phyloP scores from a whole-genome alignment of 1,284 basidiomycete genomes.

The Mycocalia duriaeana region DNA sequence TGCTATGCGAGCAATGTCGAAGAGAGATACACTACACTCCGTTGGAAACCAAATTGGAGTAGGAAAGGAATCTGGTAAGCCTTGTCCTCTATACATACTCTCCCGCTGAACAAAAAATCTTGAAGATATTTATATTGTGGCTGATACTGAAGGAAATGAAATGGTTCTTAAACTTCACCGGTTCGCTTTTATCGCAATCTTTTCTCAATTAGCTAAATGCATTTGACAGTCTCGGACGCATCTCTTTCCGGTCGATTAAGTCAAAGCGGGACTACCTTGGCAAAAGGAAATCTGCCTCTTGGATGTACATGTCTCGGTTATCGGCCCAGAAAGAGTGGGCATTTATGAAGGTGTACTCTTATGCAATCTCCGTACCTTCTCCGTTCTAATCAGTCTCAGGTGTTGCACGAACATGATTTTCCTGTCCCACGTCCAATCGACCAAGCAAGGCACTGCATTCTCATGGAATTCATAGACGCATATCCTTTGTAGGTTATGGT shows the following conservation, averaged over 20 bases:
- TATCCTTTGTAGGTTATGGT: conserved; percentile 75
- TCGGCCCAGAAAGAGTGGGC: conserved; percentile 97
- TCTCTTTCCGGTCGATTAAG: conserved; percentile 97
- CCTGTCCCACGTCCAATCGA: conserved; percentile 93
- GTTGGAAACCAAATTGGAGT: conserved; percentile 98
- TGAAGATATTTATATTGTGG: conserved; percentile 90
- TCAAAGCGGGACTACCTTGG: conserved; percentile 96
- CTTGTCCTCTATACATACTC: neutral
- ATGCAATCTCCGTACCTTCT: neutral
- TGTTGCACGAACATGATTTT: conserved; percentile 90
- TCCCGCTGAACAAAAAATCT: neutral
- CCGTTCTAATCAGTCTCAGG: conserved; percentile 36
- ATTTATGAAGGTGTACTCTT: conserved; percentile 84
- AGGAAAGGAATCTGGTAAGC: conserved; percentile 89
- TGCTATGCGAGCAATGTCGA: conserved; percentile 89
- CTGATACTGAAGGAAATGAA: conserved; percentile 76
- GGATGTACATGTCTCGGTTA: conserved; percentile 99
- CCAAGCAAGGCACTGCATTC: conserved; percentile 89
- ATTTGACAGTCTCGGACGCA: conserved; percentile 86
- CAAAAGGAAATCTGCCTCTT: conserved; percentile 92
- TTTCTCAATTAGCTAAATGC: conserved; percentile 7
- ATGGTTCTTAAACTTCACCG: conserved; percentile 91
- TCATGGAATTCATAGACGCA: conserved; percentile 95
- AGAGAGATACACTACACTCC: conserved; percentile 79
- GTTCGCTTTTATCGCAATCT: conserved; percentile 33